These are phyloP conservation scores for Fusarium zealandicum DNA, from an alignment of 2,329 filamentous ascomycete genomes.

Conservation along the genomic window DNA sequence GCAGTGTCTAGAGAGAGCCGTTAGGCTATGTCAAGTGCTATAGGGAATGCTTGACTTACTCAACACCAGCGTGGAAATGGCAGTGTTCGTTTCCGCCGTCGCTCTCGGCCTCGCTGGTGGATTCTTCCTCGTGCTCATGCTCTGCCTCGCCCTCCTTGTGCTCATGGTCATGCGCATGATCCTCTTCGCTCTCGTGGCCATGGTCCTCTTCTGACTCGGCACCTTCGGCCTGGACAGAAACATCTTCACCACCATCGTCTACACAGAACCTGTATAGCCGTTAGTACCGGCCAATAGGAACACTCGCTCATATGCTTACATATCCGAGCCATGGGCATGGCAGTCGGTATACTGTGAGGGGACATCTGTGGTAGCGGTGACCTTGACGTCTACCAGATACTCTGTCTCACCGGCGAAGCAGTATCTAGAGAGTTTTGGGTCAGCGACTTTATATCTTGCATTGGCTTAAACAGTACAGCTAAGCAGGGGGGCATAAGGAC, in stretches of 20 bases:
- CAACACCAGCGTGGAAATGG: slow-evolving; percentile 78
- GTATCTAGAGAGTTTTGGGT: slow-evolving; percentile 43
- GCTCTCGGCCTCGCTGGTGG: slow-evolving; percentile 8
- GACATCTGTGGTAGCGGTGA: slow-evolving; percentile 62
- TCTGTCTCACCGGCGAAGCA: slow-evolving; percentile 55
- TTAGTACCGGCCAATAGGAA: slow-evolving; percentile 7
- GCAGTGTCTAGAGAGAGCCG: slow-evolving; percentile 58
- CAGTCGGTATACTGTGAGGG: slow-evolving; percentile 70
- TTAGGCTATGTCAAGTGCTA: not conserved
- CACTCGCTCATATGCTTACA: slow-evolving; percentile 51
- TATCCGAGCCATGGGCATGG: slow-evolving; percentile 65
- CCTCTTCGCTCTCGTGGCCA: slow-evolving; percentile 18
- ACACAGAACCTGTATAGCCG: slow-evolving; percentile 63
- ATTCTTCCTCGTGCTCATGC: slow-evolving; percentile 15
- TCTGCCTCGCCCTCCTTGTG: slow-evolving; percentile 22
- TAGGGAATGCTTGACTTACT: slow-evolving; percentile 57
- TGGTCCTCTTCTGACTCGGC: slow-evolving; percentile 35
- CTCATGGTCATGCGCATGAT: slow-evolving; percentile 10
- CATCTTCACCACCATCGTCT: slow-evolving; percentile 65
- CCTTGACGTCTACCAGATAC: slow-evolving; percentile 54
- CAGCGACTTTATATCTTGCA: not conserved
- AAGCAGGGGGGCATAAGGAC: not conserved
- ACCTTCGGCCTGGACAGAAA: slow-evolving; percentile 58
- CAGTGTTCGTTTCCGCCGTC: slow-evolving; percentile 56
- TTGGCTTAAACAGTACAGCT: not conserved